Conservation (phyloP, 2,329 filamentous ascomycete genomes). For the Lojkania enalia region DNA sequence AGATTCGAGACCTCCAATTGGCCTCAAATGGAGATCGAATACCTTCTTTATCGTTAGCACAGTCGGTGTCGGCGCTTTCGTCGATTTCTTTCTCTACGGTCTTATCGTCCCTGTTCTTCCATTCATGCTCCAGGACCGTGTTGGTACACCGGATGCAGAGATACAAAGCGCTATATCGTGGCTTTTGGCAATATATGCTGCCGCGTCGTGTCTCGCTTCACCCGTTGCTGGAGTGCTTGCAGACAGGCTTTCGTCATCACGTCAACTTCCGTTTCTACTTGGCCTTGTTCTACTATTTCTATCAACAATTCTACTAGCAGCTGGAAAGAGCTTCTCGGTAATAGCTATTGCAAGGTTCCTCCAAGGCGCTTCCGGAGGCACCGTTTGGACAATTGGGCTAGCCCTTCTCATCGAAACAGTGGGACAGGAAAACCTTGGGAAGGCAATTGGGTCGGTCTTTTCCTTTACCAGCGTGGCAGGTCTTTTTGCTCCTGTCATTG, state of each 20-base stretch:
- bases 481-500: conserved; percentile 60
- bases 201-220: conserved; percentile 56
- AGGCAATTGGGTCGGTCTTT: conserved; percentile 64
- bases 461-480: conserved; percentile 62
- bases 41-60: conserved; percentile 62
- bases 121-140: conserved; percentile 58
- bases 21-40: conserved; percentile 60
- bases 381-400: conserved; percentile 64
- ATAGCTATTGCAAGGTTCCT: conserved; percentile 58
- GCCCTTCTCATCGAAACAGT: conserved; percentile 64
- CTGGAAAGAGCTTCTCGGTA: conserved; percentile 53
- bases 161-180: conserved; percentile 58
- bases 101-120: conserved; percentile 62
- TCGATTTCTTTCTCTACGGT: conserved; percentile 63
- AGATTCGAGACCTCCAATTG: conserved; percentile 17
- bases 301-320: conserved; percentile 59
- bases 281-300: conserved; percentile 58
- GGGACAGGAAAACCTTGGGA: conserved; percentile 59
- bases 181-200: conserved; percentile 59
- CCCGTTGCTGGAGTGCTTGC: conserved; percentile 59
- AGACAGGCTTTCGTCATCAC: conserved; percentile 54
- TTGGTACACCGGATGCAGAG: conserved; percentile 52
- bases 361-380: conserved; percentile 60
- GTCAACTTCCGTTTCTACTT: conserved; percentile 61
- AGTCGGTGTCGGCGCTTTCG: conserved; percentile 60